Evolutionary conservation across 2,329 filamentous ascomycete species (phyloP), one percentile per base, ranked within the genome.

Genomic region (Fusarium sp.): DNA sequence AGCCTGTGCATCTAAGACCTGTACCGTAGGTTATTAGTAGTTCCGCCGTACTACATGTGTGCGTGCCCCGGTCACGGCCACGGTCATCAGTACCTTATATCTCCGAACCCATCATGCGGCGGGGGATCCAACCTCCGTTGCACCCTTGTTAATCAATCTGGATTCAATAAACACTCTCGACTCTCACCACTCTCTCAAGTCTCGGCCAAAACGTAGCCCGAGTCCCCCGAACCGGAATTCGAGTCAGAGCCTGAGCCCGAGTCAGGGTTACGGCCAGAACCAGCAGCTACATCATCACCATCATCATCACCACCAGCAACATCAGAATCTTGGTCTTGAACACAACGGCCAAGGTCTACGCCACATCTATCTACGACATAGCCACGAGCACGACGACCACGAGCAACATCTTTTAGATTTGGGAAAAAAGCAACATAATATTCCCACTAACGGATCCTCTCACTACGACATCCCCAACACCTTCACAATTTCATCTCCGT

Each of bases 61-160:
- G 71, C 68, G 68, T 75, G 73, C 73, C 69, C 69, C 65, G 61
- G 73, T 72, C 69, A 56, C 73, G 60, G 73, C 71, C 65, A 69
- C 65, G 63, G 73, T 72, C 66, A 56, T 74, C 64, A 59, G 66
- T 60, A 71, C 68, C 58, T 70, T 75, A 74, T 73, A 74, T 75
- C 60, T 70, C 76, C 71, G 63, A 70, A 74, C 63, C 76, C 82
- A 85, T 80, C 77, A 90, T 90, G 89, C 86, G 84, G 88, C 84
- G 85, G 80, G 79, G 80, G 87, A 87, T 85, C 82, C 78, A 73
- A 76, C 80, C 87, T 88, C 88, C 86, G 85, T 86, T 84, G 86
- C 86, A 85, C 81, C 81, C 78, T 75, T 81, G 77, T 78, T 77
- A 72, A 81, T 85, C 86, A 89, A 82, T 80, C 86, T 90, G 88